Evolutionary conservation across 495 filamentous ascomycete species (phyloP), one percentile per base, ranked within the genome.

Genomic region (Neurospora sp.): DNA sequence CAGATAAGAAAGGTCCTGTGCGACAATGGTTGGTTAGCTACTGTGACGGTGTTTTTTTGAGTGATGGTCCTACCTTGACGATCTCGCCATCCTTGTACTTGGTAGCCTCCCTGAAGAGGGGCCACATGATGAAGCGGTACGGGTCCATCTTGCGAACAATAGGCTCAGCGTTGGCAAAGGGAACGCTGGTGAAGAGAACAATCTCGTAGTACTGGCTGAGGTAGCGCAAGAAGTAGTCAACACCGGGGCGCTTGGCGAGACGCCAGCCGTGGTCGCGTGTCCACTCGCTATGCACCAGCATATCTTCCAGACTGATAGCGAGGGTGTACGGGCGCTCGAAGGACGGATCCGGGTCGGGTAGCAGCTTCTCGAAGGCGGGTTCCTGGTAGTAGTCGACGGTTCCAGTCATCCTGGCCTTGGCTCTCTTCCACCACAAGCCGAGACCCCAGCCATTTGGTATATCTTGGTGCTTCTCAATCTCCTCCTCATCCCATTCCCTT

Each of bases 161-260:
- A 18, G 93, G 93, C 72, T 97, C 94, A 10, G 89, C 96, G 74
- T 91, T 91, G 78, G 89, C 89, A 75, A 88, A 91, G 5, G 94
- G 92, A 18, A 94, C 89, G 71, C 86, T 93, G 38, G 96, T 98
- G 85, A 97, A 99, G 65, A 99, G 87, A 44, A 98, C 96, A 31
- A 99, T 86, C 80, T 99, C 96, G 81, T 97, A 99, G 85, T 98
- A 98, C 80, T 97, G 93, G 82, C 91, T 94, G 45, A 99, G 86
- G 79, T 99, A 99, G 78, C 92, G 93, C 71, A 99, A 81, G 85
- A 99, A 98, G 85, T 99, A 99, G 83, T 99, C 96, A 65, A 97
- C 87, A 47, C 96, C 96, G 38, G 96, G 96, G 41, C 96, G 89
- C 84, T 99, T 99, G 53, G 96, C 96, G 75, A 95, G 88, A 72